Evolutionary conservation across 208 protist genomes (phyloP).

Genomic region (Crithidia mellificae): DNA sequence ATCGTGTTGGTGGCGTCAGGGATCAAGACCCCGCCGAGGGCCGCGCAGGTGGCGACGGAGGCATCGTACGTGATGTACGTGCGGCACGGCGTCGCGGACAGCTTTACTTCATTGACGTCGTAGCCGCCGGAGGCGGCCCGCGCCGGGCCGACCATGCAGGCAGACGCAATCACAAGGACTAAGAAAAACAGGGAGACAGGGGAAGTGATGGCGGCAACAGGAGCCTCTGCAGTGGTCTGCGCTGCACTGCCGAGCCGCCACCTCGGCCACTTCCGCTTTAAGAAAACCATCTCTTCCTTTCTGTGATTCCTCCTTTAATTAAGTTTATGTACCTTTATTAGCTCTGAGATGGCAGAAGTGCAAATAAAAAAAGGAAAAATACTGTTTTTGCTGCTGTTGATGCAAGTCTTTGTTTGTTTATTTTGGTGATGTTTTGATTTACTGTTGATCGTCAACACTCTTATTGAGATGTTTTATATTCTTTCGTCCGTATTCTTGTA

Average conservation of each 20-base stretch:
- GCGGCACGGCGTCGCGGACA: background rate
- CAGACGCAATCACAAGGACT: background rate
- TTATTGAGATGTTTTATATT: no score
- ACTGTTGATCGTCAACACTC: no score
- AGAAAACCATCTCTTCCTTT: background rate
- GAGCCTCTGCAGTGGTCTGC: background rate
- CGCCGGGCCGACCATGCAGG: background rate
- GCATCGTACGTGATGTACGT: constrained; percentile 3
- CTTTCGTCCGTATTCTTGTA: no score
- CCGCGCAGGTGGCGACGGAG: background rate
- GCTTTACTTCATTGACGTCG: background rate
- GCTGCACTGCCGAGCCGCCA: background rate
- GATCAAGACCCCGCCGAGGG: constrained; percentile 7
- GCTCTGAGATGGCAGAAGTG: no score
- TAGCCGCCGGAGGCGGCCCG: background rate
- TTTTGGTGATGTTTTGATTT: no score
- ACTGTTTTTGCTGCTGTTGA: no score
- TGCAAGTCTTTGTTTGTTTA: no score
- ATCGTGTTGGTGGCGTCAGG: constrained; percentile 15
- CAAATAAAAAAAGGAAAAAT: no score
- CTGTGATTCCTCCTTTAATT: no score
- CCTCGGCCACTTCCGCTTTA: background rate
- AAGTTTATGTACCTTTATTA: no score
- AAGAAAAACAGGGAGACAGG: background rate
- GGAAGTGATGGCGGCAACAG: background rate